Conservation (phyloP, 2,329 filamentous ascomycete species). For the Microdochium trichocladiopsis region DNA sequence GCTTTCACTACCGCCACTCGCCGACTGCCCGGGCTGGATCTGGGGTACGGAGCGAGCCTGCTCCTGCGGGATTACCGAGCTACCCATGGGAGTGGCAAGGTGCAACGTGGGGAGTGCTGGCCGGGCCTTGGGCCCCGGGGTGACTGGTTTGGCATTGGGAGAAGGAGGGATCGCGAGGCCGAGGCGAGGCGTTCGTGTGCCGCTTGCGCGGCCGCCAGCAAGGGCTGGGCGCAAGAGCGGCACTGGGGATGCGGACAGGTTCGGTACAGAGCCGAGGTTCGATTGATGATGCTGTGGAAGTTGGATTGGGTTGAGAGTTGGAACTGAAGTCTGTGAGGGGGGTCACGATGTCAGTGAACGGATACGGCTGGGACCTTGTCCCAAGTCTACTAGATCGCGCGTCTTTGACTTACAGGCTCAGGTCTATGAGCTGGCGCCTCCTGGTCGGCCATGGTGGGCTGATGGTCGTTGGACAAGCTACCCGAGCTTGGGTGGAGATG, state of each 20-base stretch:
- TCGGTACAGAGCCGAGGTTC: constrained; percentile 33
- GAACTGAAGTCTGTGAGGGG: constrained; percentile 16
- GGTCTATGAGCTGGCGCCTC: not conserved
- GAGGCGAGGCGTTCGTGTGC: constrained; percentile 64
- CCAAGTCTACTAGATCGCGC: not conserved
- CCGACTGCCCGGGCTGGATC: constrained; percentile 55
- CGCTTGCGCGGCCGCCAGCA: constrained; percentile 58
- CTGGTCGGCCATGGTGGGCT: not conserved
- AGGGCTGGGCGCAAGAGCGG: constrained; percentile 80
- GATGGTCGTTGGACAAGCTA: not conserved
- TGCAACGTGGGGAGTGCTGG: constrained; percentile 73
- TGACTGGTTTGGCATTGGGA: constrained; percentile 71
- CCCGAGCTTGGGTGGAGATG: not conserved
- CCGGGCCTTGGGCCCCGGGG: constrained; percentile 32
- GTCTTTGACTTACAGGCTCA: not conserved
- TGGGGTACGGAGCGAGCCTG: constrained; percentile 45
- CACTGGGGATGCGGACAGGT: constrained; percentile 64
- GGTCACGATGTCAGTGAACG: not conserved
- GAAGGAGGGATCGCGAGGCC: constrained; percentile 88
- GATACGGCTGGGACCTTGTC: not conserved
- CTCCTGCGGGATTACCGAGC: constrained; percentile 64
- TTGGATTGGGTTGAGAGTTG: constrained; percentile 14
- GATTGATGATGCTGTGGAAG: constrained; percentile 16
- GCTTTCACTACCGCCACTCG: constrained; percentile 71
- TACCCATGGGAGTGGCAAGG: constrained; percentile 84